These are phyloP conservation scores for Ustilago trichophora DNA, from an alignment of 1,284 basidiomycete species.

Conservation along the genomic window DNA sequence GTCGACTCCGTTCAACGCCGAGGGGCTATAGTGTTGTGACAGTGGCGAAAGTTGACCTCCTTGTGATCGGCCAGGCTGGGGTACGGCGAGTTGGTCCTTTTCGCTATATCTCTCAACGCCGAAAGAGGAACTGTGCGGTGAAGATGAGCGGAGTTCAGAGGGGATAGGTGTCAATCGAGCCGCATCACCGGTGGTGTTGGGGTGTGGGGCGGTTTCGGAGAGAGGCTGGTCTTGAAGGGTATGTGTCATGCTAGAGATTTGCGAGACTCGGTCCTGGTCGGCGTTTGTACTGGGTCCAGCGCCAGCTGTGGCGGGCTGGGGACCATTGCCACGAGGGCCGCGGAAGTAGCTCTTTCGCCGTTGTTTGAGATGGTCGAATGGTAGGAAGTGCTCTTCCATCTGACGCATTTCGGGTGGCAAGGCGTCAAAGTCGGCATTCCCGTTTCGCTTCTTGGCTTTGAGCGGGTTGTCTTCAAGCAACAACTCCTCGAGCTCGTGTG, in stretches of 20 bases:
- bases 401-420: slow-evolving; percentile 89
- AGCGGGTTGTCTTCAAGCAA: slow-evolving; percentile 95
- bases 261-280: slow-evolving; percentile 33
- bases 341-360: slow-evolving; percentile 54
- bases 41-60: no score
- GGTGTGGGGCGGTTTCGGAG: slow-evolving; percentile 41
- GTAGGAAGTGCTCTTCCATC: slow-evolving; percentile 86
- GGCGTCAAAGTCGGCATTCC: slow-evolving; percentile 83
- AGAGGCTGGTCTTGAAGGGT: slow-evolving; percentile 58
- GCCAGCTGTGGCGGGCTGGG: not conserved
- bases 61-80: not conserved
- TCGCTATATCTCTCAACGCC: slow-evolving; percentile 15
- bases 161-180: slow-evolving; percentile 10
- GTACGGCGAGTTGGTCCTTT: slow-evolving; percentile 16
- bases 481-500: slow-evolving; percentile 95
- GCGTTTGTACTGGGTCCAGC: not conserved
- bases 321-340: slow-evolving; percentile 1
- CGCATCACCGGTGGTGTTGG: not conserved
- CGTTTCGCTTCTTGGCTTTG: slow-evolving; percentile 91
- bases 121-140: not conserved
- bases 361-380: slow-evolving; percentile 63
- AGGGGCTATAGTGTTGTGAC: no score
- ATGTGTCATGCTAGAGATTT: slow-evolving; percentile 42
- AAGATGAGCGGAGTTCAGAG: not conserved
- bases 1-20: no score